Evolutionary conservation across 2,329 filamentous ascomycete genomes (phyloP), one percentile per base, ranked within the genome.

Genomic region (Aquanectria penicillioides): DNA sequence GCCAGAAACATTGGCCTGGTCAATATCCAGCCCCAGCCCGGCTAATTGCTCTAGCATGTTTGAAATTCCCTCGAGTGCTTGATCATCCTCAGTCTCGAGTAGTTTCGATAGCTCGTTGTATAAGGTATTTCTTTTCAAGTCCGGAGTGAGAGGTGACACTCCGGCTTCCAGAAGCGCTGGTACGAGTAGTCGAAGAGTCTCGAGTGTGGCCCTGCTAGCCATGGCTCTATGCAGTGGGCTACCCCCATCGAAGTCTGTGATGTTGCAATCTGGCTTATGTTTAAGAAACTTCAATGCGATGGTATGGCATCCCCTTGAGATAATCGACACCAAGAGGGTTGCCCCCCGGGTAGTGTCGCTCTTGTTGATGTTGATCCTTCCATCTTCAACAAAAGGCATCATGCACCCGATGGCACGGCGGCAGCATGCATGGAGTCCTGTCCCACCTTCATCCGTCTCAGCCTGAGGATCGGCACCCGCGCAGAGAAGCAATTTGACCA

Each of bases 71-170:
- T 13, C 9, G 5, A 20, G 22, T n/a, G n/a, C n/a, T n/a, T n/a
- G 15, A 3, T 2, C 5, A 1, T 23, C 13, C 15, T 18, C 3
- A 26, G 5, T 17, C 20, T 8, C 12, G 6, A 11, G 52, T 43
- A 11, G 23, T 37, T 6, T 40, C 43, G n/a, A 58, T 2, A 63
- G 11, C 15, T 64, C 64, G 13, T 67, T 64, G 15, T 41, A 62
- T 17, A 64, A 11, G 6, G 61, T 67, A 23, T 67, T 65, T 5
- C 64, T 64, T 7, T 37, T 13, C 4, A 61, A 56, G 26, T 67
- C 64, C 15, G 8, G 59, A 49, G 10, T 60, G 58, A 17, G 51
- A 17, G 10, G 18, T 10, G 25, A 62, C 62, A 15, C 23, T 33
- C 48, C 41, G 9, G 40, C 40, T 12, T 40, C n/a, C 10, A 58